Evolutionary conservation across 2,329 filamentous ascomycete species (phyloP).

Genomic region (Neofusicoccum cordaticola): DNA sequence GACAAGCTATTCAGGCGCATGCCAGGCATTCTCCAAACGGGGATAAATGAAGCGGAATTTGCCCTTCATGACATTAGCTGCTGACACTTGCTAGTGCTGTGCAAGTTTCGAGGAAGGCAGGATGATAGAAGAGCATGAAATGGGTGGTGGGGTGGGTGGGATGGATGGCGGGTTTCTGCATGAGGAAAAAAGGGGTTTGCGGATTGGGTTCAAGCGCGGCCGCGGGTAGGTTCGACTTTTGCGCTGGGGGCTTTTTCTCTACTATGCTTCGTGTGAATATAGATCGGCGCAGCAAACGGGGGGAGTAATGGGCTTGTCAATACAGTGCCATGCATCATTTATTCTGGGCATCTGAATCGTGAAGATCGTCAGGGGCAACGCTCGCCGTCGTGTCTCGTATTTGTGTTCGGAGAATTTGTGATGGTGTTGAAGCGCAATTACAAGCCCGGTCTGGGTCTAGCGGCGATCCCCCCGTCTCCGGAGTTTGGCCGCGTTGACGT

Average conservation of each 20-base stretch:
- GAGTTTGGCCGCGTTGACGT: conserved; percentile 3
- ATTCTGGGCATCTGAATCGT: neutral
- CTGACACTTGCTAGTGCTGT: neutral
- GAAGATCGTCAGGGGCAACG: conserved; percentile 4
- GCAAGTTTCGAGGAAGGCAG: neutral
- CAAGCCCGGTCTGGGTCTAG: neutral
- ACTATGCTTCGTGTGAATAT: conserved; percentile 4
- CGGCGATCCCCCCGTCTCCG: neutral
- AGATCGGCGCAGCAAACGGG: neutral
- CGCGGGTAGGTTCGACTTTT: neutral
- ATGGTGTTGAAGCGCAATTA: conserved; percentile 10
- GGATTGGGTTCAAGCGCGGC: neutral
- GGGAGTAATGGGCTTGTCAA: conserved; percentile 10
- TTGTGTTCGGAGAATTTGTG: neutral
- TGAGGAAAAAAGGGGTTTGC: neutral
- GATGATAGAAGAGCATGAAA: neutral
- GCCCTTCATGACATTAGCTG: neutral
- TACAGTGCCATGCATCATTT: neutral
- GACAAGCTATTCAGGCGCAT: neutral
- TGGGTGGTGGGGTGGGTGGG: neutral
- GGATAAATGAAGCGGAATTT: neutral
- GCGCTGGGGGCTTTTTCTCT: neutral
- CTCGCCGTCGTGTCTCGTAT: neutral
- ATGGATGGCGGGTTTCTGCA: neutral
- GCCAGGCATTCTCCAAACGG: neutral